Base-by-base conservation (phyloP, 495 filamentous ascomycete genomes). In the Massariosphaeria phaeospora region DNA sequence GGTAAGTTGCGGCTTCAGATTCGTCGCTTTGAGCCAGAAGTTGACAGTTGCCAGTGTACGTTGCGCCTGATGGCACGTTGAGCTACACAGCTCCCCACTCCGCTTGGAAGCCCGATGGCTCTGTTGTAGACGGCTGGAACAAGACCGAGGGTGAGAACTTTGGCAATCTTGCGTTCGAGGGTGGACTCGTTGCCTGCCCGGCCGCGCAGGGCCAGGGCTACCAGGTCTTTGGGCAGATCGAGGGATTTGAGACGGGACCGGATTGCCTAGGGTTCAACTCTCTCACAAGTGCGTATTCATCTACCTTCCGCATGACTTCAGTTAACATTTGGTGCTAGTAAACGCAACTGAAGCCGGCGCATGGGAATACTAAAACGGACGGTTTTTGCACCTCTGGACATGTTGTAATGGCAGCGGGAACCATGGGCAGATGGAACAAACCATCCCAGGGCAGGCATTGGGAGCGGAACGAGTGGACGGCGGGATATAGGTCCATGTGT, bases 11-110 rank as follows among this genome's bases (percentile, higher is more conserved):
- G 2, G 18, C 10, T 30, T n/a, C 17, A 21, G 23, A 6, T n/a
- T 20, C 21, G 9, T 13, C 24, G 15, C 3, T 9, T 23, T 9
- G 8, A 23, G 12, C 6, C 18, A 3, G 20, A 18, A n/a, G 20
- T 21, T 35, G 20, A 54, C 23, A 38, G 4, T 12, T 13, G 9
- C 2, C 15, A 51, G 75, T 81, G 68, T 89, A 84, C 67, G 72
- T 87, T 29, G 67, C 61, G 15, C 69, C 76, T 3, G 64, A 70
- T 23, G 84, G 84, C 43, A 72, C 76, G 24, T 66, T 88, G 29
- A 69, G 65, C 47, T 86, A 79, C 73, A 83, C 81, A 2, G 70
- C 68, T 36, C 76, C 83, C 0, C 83, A 86, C 70, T 81, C 77
- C 5, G 75, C 73, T 15, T 72, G 63, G 59, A 76, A 80, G 18